Conservation (phyloP, 164 flowering plant species). For the Nymphaea colorata region DNA sequence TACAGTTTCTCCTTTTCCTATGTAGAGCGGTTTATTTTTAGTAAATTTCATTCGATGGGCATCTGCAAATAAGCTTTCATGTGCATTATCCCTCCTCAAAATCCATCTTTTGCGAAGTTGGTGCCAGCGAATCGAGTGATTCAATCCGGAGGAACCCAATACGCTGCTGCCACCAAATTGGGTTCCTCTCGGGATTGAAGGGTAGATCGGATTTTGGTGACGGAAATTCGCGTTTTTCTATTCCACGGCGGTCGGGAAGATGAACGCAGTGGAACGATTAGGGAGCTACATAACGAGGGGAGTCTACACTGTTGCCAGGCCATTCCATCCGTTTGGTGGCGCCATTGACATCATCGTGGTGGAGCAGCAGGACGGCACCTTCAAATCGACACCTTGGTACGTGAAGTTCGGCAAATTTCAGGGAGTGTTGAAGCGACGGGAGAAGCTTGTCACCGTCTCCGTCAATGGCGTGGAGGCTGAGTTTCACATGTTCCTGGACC, state of each 20-base stretch:
- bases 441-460: slow-evolving; percentile 51
- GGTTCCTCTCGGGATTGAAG: neutral
- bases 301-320: slow-evolving; percentile 66
- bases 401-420: slow-evolving; percentile 93
- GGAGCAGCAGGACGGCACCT: slow-evolving; percentile 84
- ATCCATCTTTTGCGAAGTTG: neutral
- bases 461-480: slow-evolving; percentile 72
- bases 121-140: neutral
- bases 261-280: slow-evolving; percentile 62
- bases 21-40: neutral
- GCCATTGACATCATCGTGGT: slow-evolving; percentile 96
- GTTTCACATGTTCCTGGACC: slow-evolving; percentile 79
- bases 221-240: neutral
- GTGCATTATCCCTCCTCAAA: neutral
- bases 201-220: neutral
- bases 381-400: slow-evolving; percentile 92
- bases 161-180: neutral
- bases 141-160: neutral
- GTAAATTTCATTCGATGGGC: neutral
- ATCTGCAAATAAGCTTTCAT: neutral
- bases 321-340: slow-evolving; percentile 96
- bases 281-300: slow-evolving; percentile 64
- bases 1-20: neutral
- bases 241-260: slow-evolving; percentile 8
- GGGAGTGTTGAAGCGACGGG: slow-evolving; percentile 75